Conservation (phyloP, 345 rosid genomes). For the Gossypium rotundifolium region DNA sequence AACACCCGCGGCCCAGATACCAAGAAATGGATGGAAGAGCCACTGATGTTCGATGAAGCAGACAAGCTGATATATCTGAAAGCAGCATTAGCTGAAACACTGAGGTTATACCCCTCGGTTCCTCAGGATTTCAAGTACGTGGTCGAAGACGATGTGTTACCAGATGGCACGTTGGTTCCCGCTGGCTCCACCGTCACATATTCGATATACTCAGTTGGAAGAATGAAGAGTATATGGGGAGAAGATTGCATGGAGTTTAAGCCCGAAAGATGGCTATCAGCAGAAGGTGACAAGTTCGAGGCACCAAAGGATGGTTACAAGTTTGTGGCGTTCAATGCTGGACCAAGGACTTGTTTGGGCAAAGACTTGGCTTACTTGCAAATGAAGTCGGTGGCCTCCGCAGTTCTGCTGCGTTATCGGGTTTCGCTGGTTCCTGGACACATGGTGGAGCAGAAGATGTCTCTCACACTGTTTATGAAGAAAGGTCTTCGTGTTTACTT, state of each 20-base stretch:
- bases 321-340: conserved; percentile 84
- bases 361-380: conserved; percentile 87
- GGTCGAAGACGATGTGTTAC: conserved; percentile 60
- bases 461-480: conserved; percentile 88
- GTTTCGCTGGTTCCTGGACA: conserved; percentile 64
- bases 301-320: conserved; percentile 74
- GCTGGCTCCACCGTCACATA: conserved; percentile 82
- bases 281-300: conserved; percentile 50
- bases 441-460: conserved; percentile 90
- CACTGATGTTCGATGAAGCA: conserved; percentile 72
- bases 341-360: conserved; percentile 90
- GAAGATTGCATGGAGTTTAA: conserved; percentile 73
- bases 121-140: conserved; percentile 84
- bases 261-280: conserved; percentile 83
- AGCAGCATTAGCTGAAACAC: conserved; percentile 80
- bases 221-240: conserved; percentile 90
- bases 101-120: conserved; percentile 85
- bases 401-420: conserved; percentile 73
- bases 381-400: conserved; percentile 86
- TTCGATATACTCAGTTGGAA: conserved; percentile 80
- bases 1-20: conserved; percentile 61
- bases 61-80: conserved; percentile 67
- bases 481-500: conserved; percentile 63
- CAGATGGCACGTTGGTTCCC: conserved; percentile 70
- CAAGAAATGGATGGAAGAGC: conserved; percentile 56